Evolutionary conservation across 1,284 basidiomycete genomes (phyloP).

Genomic region (Crocinoboletus sp.): DNA sequence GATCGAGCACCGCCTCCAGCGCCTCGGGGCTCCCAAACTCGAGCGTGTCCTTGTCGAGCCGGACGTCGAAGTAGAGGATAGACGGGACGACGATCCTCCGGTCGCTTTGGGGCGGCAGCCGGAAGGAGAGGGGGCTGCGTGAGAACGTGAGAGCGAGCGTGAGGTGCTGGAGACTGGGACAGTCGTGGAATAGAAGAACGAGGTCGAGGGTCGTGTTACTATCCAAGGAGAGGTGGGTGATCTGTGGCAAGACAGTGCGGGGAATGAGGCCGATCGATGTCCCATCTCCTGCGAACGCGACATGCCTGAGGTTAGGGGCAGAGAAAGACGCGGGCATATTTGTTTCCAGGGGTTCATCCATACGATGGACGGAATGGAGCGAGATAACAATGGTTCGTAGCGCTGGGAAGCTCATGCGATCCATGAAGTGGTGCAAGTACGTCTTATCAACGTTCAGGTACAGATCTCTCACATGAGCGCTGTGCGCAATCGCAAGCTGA

Average conservation of each 20-base stretch:
- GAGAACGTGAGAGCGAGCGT: slow-evolving; percentile 14
- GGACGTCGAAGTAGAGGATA: slow-evolving; percentile 16
- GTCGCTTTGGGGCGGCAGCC: not conserved
- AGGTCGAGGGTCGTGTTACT: slow-evolving; percentile 16
- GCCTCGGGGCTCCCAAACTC: slow-evolving; percentile 20
- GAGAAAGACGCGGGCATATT: not conserved
- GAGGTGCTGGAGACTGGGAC: slow-evolving; percentile 14
- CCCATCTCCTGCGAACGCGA: slow-evolving; percentile 17
- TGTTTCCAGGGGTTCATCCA: slow-evolving; percentile 4
- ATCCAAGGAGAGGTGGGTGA: slow-evolving; percentile 27
- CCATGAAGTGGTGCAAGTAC: slow-evolving; percentile 23
- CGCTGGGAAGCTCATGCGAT: slow-evolving; percentile 6
- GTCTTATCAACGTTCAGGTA: slow-evolving; percentile 13
- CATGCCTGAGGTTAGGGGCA: slow-evolving; percentile 15
- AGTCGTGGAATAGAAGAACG: slow-evolving; percentile 18
- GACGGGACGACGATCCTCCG: slow-evolving; percentile 5
- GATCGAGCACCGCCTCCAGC: slow-evolving; percentile 20
- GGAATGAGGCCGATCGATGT: slow-evolving; percentile 17
- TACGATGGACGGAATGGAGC: slow-evolving; percentile 11
- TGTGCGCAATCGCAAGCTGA: slow-evolving; percentile 21
- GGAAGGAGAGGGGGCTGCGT: slow-evolving; percentile 6
- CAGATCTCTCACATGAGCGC: slow-evolving; percentile 19
- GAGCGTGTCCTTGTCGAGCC: slow-evolving; percentile 22
- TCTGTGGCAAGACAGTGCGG: slow-evolving; percentile 14
- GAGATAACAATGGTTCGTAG: slow-evolving; percentile 19